phyloP scores from a whole-genome alignment of 2,329 filamentous ascomycete species.

The Periconia digitata region DNA sequence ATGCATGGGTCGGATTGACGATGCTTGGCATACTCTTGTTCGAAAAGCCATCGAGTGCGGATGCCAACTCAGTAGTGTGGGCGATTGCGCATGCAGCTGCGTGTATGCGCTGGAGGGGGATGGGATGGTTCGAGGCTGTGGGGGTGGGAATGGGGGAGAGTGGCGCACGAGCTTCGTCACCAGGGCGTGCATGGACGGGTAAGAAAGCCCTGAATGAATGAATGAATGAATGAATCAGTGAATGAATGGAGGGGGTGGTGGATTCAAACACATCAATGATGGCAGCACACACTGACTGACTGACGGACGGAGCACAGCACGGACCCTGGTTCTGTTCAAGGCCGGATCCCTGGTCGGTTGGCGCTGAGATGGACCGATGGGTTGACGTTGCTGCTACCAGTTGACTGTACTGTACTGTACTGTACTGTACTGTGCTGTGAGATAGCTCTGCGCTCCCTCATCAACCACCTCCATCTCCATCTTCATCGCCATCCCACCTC shows the following conservation, averaged over 20 bases:
- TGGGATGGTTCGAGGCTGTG: background rate
- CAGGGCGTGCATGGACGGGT: too few species aligned
- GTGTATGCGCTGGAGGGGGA: conserved; percentile 27
- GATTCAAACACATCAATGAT: too few species aligned
- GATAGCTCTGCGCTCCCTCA: background rate
- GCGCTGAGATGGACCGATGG: background rate
- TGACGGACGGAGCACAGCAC: conserved; percentile 16
- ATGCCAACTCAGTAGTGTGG: conserved; percentile 28
- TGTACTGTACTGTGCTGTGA: background rate
- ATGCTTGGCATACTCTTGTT: conserved; percentile 18
- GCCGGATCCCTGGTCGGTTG: background rate
- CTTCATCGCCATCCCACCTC: background rate
- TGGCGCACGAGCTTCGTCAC: conserved; percentile 28
- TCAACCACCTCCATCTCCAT: background rate
- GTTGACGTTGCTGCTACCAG: too few species aligned
- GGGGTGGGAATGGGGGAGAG: conserved; percentile 8
- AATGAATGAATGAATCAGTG: too few species aligned
- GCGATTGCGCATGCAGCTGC: conserved; percentile 37
- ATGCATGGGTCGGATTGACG: conserved; percentile 11
- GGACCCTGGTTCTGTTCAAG: conserved; percentile 5
- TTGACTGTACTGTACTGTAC: too few species aligned
- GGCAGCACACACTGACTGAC: too few species aligned
- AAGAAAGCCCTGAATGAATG: too few species aligned
- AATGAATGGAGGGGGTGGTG: too few species aligned
- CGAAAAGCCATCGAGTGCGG: conserved; percentile 17